Conservation (phyloP, 2,329 filamentous ascomycete species). For the Aspergillus glaucus region DNA sequence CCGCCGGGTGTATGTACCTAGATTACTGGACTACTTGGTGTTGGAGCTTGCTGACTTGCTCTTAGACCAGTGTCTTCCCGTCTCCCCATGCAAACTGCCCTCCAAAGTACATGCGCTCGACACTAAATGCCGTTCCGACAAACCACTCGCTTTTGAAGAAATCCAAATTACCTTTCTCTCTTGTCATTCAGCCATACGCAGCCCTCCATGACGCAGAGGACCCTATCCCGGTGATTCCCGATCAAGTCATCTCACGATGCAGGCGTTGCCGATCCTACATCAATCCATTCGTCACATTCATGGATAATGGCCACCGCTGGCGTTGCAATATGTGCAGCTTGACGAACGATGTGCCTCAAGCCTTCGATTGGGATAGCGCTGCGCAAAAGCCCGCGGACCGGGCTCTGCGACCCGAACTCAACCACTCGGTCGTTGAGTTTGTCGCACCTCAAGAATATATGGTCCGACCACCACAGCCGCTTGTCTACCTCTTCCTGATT, state of each 20-base stretch:
- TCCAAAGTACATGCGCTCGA: slow-evolving; percentile 90
- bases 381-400: slow-evolving; percentile 86
- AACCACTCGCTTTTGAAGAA: slow-evolving; percentile 93
- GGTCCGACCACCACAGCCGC: slow-evolving; percentile 90
- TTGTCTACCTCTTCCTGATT: slow-evolving; percentile 93
- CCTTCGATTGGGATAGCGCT: slow-evolving; percentile 95
- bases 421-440: slow-evolving; percentile 95
- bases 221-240: slow-evolving; percentile 81
- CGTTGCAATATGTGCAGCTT: slow-evolving; percentile 99
- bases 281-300: slow-evolving; percentile 92
- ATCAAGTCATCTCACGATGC: slow-evolving; percentile 96
- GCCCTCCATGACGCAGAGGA: slow-evolving; percentile 91
- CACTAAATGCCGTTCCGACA: slow-evolving; percentile 86
- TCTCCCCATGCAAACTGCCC: slow-evolving; percentile 88
- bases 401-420: slow-evolving; percentile 87
- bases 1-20: slow-evolving; percentile 73
- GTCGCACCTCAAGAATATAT: slow-evolving; percentile 98
- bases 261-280: slow-evolving; percentile 94
- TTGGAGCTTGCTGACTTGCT: slow-evolving; percentile 34
- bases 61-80: slow-evolving; percentile 77
- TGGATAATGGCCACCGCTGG: slow-evolving; percentile 96
- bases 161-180: slow-evolving; percentile 88
- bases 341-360: slow-evolving; percentile 97
- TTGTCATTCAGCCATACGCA: slow-evolving; percentile 93
- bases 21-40: background rate